Base-by-base conservation (phyloP, 805 yeast species). In the Lipomyces yamanashiensis region DNA sequence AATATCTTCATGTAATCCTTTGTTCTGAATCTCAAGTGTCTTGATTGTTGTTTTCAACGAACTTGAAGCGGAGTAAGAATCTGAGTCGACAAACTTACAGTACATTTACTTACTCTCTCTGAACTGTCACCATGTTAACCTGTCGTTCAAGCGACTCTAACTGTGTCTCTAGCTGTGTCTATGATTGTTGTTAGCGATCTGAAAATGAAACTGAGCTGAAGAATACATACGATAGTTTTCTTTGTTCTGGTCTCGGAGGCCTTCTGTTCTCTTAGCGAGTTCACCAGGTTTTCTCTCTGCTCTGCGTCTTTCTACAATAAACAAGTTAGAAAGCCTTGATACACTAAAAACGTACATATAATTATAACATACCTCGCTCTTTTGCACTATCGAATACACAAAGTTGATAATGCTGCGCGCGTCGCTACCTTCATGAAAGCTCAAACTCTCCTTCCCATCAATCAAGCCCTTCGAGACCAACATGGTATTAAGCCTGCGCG, bases 131-230 rank as follows among this genome's bases (percentile, higher is more conserved):
- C 13, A 48, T 19, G 39, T 39, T 56, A 6, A 65, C 41, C 37
- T 65, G 66, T 7, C 68, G 61, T 52, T 65, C 68, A 6, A 64
- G 54, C 3, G 39, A n/a, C 9, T 65, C 67, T 15, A 70, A 40
- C 21, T 52, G 48, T 7, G 48, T 48, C 47, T 65, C 68, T 19
- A 52, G 45, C 48, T 65, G 68, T 17, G 58, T 36, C 67, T 64
- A 13, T 4, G 8, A 13, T 43, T 23, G n/a, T 12, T 34, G 53
- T n/a, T 33, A 15, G 34, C 28, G 28, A 40, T 3, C 7, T 12
- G 15, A 48, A 15, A 48, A 17, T 8, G 37, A 23, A 36, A 19
- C 15, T 33, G 21, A n/a, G 21, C 15, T 17, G 17, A 4, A 39
- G 13, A 2, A 13, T 10, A 44, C 62, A 15, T 49, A 62, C 67